A percentile compares a stretch with the other conserved stretches of the same genome.
These are phyloP conservation scores for Agapanthus africanus DNA, from an alignment of 106 monocot species.

Conservation along the genomic window DNA sequence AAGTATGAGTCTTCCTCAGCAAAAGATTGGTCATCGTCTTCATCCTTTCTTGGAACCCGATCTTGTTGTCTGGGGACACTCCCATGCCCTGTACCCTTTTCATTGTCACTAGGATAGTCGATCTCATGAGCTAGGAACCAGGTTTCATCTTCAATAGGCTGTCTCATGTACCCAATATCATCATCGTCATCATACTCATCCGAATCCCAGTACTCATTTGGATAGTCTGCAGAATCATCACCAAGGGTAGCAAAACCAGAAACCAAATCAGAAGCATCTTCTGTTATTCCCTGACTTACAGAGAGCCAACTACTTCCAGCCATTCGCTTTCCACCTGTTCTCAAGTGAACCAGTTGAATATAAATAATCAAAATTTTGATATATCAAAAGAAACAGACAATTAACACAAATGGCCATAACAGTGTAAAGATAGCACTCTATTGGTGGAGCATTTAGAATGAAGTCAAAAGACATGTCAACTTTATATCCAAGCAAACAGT, in stretches of 20 bases:
- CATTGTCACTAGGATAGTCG: constrained; percentile 98
- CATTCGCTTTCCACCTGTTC: constrained; percentile 61
- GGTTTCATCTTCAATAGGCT: constrained; percentile 97
- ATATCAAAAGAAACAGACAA: background rate
- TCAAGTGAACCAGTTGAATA: constrained; percentile 9
- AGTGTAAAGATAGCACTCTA: background rate
- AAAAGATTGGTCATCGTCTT: constrained; percentile 73
- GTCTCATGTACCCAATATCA: constrained; percentile 94
- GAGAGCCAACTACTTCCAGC: constrained; percentile 86
- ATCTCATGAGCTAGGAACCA: constrained; percentile 99
- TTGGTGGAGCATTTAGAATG: background rate
- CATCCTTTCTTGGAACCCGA: constrained; percentile 47
- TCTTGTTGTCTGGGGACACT: constrained; percentile 16
- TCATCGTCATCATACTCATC: constrained; percentile 99
- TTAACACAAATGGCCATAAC: background rate
- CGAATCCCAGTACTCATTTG: constrained; percentile 98
- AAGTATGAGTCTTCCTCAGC: constrained; percentile 89
- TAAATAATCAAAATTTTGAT: background rate
- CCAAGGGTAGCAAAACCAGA: constrained; percentile 98
- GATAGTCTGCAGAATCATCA: constrained; percentile 88
- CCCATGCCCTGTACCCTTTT: constrained; percentile 52
- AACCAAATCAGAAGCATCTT: constrained; percentile 91
- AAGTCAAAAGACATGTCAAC: background rate
- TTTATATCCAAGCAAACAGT: background rate
- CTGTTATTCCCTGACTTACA: constrained; percentile 93